Evolutionary conservation across 73 alveolate species (phyloP), one percentile per base, ranked within the genome.

Genomic region (Paramecium tetraurelia): DNA sequence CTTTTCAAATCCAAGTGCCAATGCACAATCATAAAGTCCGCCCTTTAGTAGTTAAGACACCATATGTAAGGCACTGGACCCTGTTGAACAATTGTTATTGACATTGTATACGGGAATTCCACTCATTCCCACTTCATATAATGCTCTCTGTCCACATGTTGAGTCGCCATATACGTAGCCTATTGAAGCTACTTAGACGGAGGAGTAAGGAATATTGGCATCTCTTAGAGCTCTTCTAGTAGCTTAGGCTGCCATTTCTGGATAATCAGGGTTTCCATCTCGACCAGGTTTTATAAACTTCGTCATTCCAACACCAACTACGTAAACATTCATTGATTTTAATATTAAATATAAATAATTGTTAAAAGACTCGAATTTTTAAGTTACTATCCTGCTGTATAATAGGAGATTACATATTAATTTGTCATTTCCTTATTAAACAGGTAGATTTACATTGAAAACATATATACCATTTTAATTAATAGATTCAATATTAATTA

Each of bases 271-370:
- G 53, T 88, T 77, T 29, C 89, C 95, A 83, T 92, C 95, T 53
- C 92, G 85, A 24, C 96, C 95, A 41, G 99, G 99, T 88, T 94
- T 95, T 71, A 87, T 75, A 96, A 96, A 96, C 93, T 95, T 95
- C 69, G 99, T 96, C 99, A 96, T 96, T 7, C 99, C 99, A 68
- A 96, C 97, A 35, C 99, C 99, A 33, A 96, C 92, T 86, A 96
- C 98, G 96, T 90, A 96, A 21, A 96, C 99, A 92, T 80, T 58
- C 76, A 29, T 59, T 31, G 93, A 12, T 58, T n/a, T 58, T 57
- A 18, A 53, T 12, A n/a, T 53, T 48, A 48, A 48, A 18, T 53
- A n/a, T 53, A 53, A 53, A 4, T 53, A 53, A 18, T 53, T 18
- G 14, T 18, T 16, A 12, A n/a, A 53, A 16, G 31, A n/a, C 69